phyloP scores from a whole-genome alignment of 441 rosid species.

The Adansonia rubrostipa region DNA sequence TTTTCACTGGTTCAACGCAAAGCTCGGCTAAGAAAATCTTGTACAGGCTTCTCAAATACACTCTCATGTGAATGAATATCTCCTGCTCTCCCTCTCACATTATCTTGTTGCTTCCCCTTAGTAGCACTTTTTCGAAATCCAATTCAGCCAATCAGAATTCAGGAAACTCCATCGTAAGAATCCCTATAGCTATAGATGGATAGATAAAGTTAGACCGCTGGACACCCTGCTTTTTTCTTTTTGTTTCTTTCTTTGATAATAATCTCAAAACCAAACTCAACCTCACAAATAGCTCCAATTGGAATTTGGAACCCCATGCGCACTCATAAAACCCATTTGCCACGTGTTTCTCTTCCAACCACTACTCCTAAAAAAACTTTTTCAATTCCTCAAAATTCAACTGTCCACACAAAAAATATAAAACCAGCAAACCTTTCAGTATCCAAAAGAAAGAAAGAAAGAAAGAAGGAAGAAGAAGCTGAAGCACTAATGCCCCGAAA shows the following conservation, averaged over 20 bases:
- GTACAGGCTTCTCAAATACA: background rate
- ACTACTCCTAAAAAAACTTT: constrained; percentile 45
- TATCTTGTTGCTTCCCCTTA: constrained; percentile 29
- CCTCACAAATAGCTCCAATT: constrained; percentile 38
- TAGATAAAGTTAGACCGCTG: constrained; percentile 29
- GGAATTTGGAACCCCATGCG: background rate
- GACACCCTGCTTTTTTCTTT: background rate
- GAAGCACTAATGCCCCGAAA: background rate
- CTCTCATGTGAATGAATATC: background rate
- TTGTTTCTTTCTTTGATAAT: constrained; percentile 26
- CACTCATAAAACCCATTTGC: constrained; percentile 43
- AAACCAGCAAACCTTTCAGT: constrained; percentile 28
- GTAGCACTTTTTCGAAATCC: constrained; percentile 50
- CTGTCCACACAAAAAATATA: constrained; percentile 28
- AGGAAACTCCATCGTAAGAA: constrained; percentile 46
- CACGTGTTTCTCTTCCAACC: constrained; percentile 75
- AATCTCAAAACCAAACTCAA: constrained; percentile 38
- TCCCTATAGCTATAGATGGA: constrained; percentile 30
- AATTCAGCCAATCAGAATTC: constrained; percentile 61
- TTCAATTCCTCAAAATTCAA: constrained; percentile 30
- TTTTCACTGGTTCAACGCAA: constrained; percentile 33
- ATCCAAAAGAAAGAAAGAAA: background rate
- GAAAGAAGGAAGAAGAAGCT: constrained; percentile 19
- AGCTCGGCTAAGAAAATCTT: constrained; percentile 31
- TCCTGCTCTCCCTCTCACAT: constrained; percentile 9